Evolutionary conservation across 2,329 filamentous ascomycete genomes (phyloP).

Genomic region (Paraphoma chrysanthemicola): DNA sequence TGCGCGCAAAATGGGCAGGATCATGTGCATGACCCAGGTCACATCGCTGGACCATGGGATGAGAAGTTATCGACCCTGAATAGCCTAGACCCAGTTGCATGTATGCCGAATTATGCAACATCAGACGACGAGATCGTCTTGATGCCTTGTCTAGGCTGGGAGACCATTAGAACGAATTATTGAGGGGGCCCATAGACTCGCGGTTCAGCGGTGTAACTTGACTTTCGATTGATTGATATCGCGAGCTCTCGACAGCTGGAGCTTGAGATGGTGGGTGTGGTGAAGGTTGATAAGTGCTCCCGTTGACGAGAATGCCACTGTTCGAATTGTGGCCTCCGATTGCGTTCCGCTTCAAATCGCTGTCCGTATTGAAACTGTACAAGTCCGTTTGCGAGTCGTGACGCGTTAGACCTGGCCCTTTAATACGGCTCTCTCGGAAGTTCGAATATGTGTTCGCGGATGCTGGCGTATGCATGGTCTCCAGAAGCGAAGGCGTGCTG

Average conservation of each 20-base stretch:
- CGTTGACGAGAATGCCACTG: slow-evolving; percentile 48
- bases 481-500: slow-evolving; percentile 28
- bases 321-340: slow-evolving; percentile 15
- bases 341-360: slow-evolving; percentile 39
- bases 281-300: slow-evolving; percentile 44
- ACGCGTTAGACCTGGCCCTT: slow-evolving; percentile 33
- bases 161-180: slow-evolving; percentile 15
- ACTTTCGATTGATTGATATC: slow-evolving; percentile 6
- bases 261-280: slow-evolving; percentile 25
- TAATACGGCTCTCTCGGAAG: slow-evolving; percentile 20
- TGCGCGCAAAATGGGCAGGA: too few relatives aligned
- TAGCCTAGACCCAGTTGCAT: not conserved
- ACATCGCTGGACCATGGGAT: too few relatives aligned
- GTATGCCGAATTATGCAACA: not conserved
- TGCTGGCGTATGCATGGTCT: slow-evolving; percentile 26
- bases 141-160: not conserved
- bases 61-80: not conserved
- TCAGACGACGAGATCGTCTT: not conserved
- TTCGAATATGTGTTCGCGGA: slow-evolving; percentile 30
- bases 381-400: slow-evolving; percentile 43
- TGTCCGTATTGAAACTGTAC: slow-evolving; percentile 50
- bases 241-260: slow-evolving; percentile 7
- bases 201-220: slow-evolving; percentile 11
- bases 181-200: slow-evolving; percentile 22
- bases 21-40: too few relatives aligned